Conservation (phyloP, 768 basidiomycete species). For the Tulasnella sp. region DNA sequence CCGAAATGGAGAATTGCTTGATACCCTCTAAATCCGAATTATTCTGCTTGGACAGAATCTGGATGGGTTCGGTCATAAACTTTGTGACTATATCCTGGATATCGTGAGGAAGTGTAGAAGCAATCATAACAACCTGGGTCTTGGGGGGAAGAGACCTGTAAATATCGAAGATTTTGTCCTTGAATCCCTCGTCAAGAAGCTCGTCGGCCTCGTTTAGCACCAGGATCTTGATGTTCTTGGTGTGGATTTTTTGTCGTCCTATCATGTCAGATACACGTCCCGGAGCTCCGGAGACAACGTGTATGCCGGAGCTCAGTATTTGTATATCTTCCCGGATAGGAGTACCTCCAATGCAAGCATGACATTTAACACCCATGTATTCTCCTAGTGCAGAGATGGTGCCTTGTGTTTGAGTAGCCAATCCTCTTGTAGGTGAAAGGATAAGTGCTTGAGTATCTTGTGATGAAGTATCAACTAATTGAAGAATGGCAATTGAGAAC, state of each 20-base stretch:
- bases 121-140: conserved; percentile 37
- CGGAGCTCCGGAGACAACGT: conserved; percentile 37
- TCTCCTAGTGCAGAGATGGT: conserved; percentile 36
- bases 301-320: conserved; percentile 35
- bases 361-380: conserved; percentile 39
- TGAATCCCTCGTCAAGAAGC: conserved; percentile 37
- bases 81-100: conserved; percentile 38
- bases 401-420: conserved; percentile 38
- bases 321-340: conserved; percentile 35
- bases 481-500: conserved; percentile 35
- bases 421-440: conserved; percentile 36
- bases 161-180: conserved; percentile 39
- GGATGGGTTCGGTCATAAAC: conserved; percentile 38
- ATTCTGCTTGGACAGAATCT: conserved; percentile 38
- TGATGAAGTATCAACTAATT: conserved; percentile 33
- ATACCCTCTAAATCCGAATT: conserved; percentile 35
- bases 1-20: conserved; percentile 33
- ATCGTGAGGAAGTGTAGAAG: conserved; percentile 36
- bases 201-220: conserved; percentile 33
- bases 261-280: conserved; percentile 40
- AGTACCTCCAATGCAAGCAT: conserved; percentile 37
- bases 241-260: conserved; percentile 32
- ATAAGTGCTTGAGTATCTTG: conserved; percentile 35
- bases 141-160: conserved; percentile 36
- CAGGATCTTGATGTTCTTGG: conserved; percentile 36